These are phyloP conservation scores for Colletotrichum somersetense DNA, from an alignment of 2,329 filamentous ascomycete species.

Conservation along the genomic window DNA sequence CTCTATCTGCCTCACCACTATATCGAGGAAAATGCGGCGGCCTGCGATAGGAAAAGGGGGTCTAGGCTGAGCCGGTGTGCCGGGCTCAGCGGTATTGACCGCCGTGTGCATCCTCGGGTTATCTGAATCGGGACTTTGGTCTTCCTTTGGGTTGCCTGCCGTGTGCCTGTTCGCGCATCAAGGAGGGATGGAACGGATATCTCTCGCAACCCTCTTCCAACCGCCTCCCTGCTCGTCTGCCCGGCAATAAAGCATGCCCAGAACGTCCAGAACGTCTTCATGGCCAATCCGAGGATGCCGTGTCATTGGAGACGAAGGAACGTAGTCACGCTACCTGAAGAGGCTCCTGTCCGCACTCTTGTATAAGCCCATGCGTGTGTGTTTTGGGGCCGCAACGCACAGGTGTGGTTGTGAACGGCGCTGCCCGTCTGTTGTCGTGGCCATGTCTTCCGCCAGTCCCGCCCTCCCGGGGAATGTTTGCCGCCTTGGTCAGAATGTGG, in stretches of 20 bases:
- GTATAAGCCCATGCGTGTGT: background rate
- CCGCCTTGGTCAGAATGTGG: constrained; percentile 36
- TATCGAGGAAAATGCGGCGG: background rate
- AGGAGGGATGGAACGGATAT: constrained; percentile 29
- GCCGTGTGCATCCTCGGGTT: constrained; percentile 2
- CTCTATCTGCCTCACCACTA: background rate
- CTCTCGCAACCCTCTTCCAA: constrained; percentile 20
- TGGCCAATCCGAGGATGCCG: constrained; percentile 26
- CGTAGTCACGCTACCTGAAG: constrained; percentile 21
- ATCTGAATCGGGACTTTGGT: constrained; percentile 28
- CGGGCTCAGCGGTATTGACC: constrained; percentile 11
- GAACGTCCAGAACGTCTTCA: background rate
- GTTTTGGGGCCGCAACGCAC: constrained; percentile 22
- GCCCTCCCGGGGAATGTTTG: constrained; percentile 17
- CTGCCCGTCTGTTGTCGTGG: constrained; percentile 27
- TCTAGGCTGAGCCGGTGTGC: constrained; percentile 19
- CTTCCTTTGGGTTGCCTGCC: constrained; percentile 24
- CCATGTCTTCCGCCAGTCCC: constrained; percentile 21
- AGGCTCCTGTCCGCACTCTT: constrained; percentile 1
- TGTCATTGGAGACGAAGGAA: constrained; percentile 30
- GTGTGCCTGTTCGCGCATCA: constrained; percentile 21
- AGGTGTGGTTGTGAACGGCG: constrained; percentile 26
- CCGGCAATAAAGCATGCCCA: background rate
- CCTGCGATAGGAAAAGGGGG: background rate
- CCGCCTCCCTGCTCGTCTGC: background rate